Base-by-base conservation (phyloP, 345 rosid species). In the Hypericum perforatum region DNA sequence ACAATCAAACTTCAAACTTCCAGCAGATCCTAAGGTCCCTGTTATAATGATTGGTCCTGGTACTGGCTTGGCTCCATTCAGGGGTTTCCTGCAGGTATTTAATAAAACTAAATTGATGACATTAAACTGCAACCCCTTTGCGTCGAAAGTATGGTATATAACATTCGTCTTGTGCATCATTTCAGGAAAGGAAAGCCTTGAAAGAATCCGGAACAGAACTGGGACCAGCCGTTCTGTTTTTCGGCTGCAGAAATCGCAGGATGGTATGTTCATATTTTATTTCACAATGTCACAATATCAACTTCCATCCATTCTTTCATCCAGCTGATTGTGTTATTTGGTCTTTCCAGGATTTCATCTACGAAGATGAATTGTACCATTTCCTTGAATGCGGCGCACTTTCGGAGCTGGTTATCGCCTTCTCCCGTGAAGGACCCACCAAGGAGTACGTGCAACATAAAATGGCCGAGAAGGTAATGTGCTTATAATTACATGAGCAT, bases 31-130 rank as follows among this genome's bases (percentile, higher is more conserved):
- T 56, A 77, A 75, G 45, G 83, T 86, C 49, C 97, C 97, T 32
- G 66, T 94, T 57, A 74, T 94, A 59, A 89, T 94, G 96, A 74
- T 94, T 68, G 98, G 96, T 66, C 96, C 98, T 53, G 96, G 96
- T 46, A 87, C 96, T 53, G 99, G 99, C 36, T 74, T 86, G 66
- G 97, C 99, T 75, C 99, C 97, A 49, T 94, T 94, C 71, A 79
- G 99, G 71, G 99, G 97, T 45, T 94, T 94, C 74, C 84, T 89
- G 63, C 99, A 84, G 85, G 92, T 84, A 49, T 58, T 1, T 22
- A 22, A 22, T 4, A 4, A 22, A 1, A 22, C 32, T 15, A 39
- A n/a, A 44, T 42, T 11, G 43, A 15, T n/a, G 11, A 45, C 41
- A 1, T 22, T 22, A 1, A 4, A 22, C 32, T 22, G 32, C 32